Percentiles rank a stretch among this genome's conserved stretches.
Evolutionary conservation across 1,139 yeast species (phyloP).

Genomic region (Magnusiomyces tetraspermus): DNA sequence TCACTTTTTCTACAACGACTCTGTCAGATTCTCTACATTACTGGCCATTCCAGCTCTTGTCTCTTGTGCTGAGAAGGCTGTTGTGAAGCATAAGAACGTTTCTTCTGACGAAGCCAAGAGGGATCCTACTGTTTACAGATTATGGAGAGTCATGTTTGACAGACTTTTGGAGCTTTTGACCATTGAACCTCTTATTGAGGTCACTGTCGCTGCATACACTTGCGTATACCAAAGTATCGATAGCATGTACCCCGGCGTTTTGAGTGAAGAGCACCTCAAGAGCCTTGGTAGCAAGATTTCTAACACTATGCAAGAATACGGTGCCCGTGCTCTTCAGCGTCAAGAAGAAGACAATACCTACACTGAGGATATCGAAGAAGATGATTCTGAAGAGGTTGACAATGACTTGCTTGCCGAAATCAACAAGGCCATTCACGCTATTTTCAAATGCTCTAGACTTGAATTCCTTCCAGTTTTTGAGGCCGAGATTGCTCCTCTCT

Average conservation of each 20-base stretch:
- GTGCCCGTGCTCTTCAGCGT: constrained; percentile 59
- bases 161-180: constrained; percentile 61
- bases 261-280: constrained; percentile 50
- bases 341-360: constrained; percentile 52
- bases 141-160: constrained; percentile 66
- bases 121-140: constrained; percentile 41
- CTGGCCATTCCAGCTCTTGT: constrained; percentile 71
- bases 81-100: constrained; percentile 20
- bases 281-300: constrained; percentile 53
- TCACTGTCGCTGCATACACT: constrained; percentile 66
- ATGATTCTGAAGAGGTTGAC: constrained; percentile 81
- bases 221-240: constrained; percentile 62
- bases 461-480: constrained; percentile 61
- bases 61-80: constrained; percentile 40
- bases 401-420: constrained; percentile 83
- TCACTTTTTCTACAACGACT: constrained; percentile 87
- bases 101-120: constrained; percentile 39
- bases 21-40: constrained; percentile 86
- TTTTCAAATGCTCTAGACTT: constrained; percentile 55
- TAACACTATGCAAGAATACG: constrained; percentile 56
- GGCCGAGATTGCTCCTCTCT: constrained; percentile 28
- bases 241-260: constrained; percentile 50
- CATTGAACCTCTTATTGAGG: constrained; percentile 77
- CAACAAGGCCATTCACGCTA: constrained; percentile 63
- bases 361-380: constrained; percentile 57